phyloP scores from a whole-genome alignment of 2,329 filamentous ascomycete genomes.

The Botryotinia convoluta region DNA sequence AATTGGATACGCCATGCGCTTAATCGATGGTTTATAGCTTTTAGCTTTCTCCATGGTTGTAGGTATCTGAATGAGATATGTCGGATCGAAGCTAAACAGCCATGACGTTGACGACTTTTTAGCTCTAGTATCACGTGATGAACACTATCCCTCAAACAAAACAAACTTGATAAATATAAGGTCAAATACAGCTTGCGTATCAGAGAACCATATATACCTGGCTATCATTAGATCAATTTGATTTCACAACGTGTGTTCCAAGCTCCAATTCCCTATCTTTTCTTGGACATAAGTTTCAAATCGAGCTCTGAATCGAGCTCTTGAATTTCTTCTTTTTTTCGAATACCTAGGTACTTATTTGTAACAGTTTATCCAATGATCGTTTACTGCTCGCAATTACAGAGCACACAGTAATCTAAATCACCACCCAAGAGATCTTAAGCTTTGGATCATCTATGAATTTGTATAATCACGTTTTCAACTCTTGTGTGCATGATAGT shows the following conservation, averaged over 20 bases:
- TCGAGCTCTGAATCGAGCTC: not conserved
- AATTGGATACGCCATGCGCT: conserved; percentile 9
- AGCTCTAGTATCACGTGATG: not conserved
- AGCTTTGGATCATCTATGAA: not conserved
- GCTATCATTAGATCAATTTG: too few species aligned
- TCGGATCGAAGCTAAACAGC: conserved; percentile 7
- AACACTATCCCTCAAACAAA: not conserved
- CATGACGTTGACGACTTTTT: conserved; percentile 13
- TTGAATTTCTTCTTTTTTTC: not conserved
- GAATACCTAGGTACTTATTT: too few species aligned
- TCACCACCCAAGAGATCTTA: not conserved
- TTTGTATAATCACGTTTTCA: not conserved
- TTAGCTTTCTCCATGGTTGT: not conserved
- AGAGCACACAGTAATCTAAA: not conserved
- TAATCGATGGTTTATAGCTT: not conserved
- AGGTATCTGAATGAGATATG: not conserved
- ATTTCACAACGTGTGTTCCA: too few species aligned
- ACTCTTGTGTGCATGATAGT: not conserved
- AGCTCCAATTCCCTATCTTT: not conserved
- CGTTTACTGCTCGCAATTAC: not conserved
- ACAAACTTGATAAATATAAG: too few species aligned
- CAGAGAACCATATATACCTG: not conserved
- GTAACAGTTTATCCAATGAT: not conserved
- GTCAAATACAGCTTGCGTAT: not conserved
- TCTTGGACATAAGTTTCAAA: not conserved